Evolutionary conservation across 495 filamentous ascomycete species (phyloP), one percentile per base, ranked within the genome.

Genomic region (Daldinia loculata): DNA sequence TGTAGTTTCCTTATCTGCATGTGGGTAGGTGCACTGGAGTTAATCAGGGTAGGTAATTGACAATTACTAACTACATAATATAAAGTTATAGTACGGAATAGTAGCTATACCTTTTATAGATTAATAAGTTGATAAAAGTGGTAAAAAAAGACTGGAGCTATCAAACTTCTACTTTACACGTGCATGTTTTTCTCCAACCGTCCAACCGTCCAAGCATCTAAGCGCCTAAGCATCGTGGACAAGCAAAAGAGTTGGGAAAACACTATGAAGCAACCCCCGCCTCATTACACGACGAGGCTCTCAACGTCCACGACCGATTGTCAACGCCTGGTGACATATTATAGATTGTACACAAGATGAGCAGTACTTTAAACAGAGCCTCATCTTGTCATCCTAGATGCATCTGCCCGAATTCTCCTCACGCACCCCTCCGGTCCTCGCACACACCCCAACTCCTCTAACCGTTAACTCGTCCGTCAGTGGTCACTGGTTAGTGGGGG

Each of bases 341-440:
- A 50, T 43, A 43, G 41, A 39, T 48, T 56, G 70, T 69, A 69
- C 66, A 62, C 70, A 53, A 45, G 66, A 69, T 69, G 48, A 48
- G 19, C 50, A 50, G 45, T 76, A 71, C 74, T 70, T 67, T 27
- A 36, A 29, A 69, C 61, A 76, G 74, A 76, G 74, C 74, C 74
- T 74, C 74, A 76, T 74, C 71, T 71, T 71, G 63, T 74, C 72
- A 66, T 66, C 71, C 51, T 57, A 63, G 61, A 74, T 73, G 57
- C 59, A 58, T 34, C 66, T 66, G 41, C 24, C 51, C 57, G 43
- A 69, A 58, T n/a, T n/a, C 50, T 69, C 57, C 61, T 73, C 61
- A 56, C 36, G 41, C 57, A 41, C 41, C 57, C 62, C 65, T 73
- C 64, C 68, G 71, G 58, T 66, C 64, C 56, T 70, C 67, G 67